Base-by-base conservation (phyloP, 176 grass and related monocot species). In the Aegilops speltoides region DNA sequence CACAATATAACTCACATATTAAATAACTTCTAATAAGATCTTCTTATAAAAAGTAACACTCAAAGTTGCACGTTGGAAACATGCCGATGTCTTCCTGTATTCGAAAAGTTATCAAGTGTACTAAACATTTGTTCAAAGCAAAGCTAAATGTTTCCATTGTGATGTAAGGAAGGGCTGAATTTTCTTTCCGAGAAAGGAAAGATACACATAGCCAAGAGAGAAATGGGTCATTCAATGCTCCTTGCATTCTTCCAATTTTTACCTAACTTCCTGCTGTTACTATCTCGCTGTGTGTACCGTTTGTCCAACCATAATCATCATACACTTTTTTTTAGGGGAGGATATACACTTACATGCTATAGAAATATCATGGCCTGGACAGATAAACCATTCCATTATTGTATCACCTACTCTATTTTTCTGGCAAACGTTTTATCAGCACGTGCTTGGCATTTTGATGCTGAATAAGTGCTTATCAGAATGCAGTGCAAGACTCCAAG, bases 301-400 rank as follows among this genome's bases (percentile, higher is more conserved):
- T 77, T 29, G 29, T 64, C 33, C 67, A 57, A 41, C 14, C 8
- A 9, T 25, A 66, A 17, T 32, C 63, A 48, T 5, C 45, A 48
- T 48, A 48, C 13, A 15, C 45, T 5, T 48, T 48, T 14, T 48
- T 48, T 12, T 41, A 48, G 45, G 13, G 13, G 13, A 48, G 45
- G 73, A 77, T 77, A 3, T 77, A 77, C 73, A 40, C 15, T 37
- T 68, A 36, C 26, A n/a, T 79, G n/a, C 22, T 76, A 62, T 68
- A 62, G 65, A 86, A 82, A 68, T 82, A 4, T 2, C 36, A 86
- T 3, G 20, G 41, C 79, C 57, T 59, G 71, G 38, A 73, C 65
- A 37, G 45, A 90, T 59, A 73, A 73, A 83, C n/a, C 28, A 37
- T 83, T 73, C 84, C 65, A 46, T 74, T 65, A 34, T 83, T 65